Evolutionary conservation across 345 rosid species (phyloP).

Genomic region (Clausena lansium): DNA sequence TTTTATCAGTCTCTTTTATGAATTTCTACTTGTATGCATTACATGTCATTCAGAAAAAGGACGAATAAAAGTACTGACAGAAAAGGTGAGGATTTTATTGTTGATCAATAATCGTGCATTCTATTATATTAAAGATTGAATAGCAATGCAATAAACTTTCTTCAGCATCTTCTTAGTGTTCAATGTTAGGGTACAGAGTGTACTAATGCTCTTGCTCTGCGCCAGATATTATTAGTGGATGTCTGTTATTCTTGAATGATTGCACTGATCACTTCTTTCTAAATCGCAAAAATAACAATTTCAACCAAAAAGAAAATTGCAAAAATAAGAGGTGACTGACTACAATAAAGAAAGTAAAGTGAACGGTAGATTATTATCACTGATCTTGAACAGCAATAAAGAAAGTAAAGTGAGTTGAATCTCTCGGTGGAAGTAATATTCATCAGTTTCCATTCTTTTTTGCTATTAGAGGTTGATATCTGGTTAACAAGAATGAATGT

Average conservation of each 20-base stretch:
- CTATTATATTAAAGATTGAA: not conserved
- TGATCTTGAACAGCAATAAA: not conserved
- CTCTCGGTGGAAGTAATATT: not conserved
- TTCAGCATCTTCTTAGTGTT: not conserved
- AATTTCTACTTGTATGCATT: slow-evolving; percentile 1
- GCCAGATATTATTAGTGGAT: not conserved
- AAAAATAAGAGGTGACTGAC: too few relatives aligned
- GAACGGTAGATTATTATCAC: too few relatives aligned
- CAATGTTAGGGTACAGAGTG: not conserved
- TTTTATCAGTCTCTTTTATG: not conserved
- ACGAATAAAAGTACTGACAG: not conserved
- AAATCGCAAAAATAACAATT: not conserved
- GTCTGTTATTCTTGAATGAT: not conserved
- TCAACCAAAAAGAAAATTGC: too few relatives aligned
- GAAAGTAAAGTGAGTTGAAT: too few relatives aligned
- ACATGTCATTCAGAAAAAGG: not conserved
- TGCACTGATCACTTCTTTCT: not conserved
- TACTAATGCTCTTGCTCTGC: not conserved
- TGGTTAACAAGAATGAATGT: too few relatives aligned
- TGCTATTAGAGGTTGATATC: not conserved
- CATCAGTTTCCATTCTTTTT: not conserved
- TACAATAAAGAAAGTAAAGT: too few relatives aligned
- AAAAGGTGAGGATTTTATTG: not conserved
- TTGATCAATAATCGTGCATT: not conserved
- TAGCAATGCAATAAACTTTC: not conserved